Conservation (phyloP, 2,329 filamentous ascomycete species). For the Beauveria pseudobassiana region DNA sequence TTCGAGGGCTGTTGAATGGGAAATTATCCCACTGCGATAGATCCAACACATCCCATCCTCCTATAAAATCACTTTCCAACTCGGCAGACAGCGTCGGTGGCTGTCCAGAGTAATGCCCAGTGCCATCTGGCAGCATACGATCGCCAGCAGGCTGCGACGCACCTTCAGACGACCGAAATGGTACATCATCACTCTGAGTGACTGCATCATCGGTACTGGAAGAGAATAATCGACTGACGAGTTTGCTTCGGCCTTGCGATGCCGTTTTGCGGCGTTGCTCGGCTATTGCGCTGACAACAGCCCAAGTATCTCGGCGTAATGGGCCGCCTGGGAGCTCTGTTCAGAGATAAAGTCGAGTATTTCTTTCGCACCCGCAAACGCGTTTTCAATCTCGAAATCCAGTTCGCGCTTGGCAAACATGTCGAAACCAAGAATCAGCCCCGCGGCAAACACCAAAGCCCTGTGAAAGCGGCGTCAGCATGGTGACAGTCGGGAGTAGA, state of each 20-base stretch:
- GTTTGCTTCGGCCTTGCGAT: conserved; percentile 18
- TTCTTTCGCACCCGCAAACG: conserved; percentile 42
- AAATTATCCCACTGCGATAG: conserved; percentile 27
- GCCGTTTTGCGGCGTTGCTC: conserved; percentile 27
- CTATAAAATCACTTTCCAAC: conserved; percentile 8
- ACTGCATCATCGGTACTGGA: neutral
- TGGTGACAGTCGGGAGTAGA: neutral
- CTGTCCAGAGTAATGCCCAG: neutral
- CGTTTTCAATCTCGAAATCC: conserved; percentile 36
- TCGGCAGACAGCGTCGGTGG: neutral
- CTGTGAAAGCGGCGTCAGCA: conserved; percentile 21
- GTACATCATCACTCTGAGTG: neutral
- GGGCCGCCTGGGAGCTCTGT: conserved; percentile 47
- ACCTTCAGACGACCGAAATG: neutral
- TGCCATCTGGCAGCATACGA: neutral
- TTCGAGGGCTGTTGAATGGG: conserved; percentile 16
- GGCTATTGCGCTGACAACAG: conserved; percentile 36
- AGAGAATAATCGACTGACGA: conserved; percentile 22
- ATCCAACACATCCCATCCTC: conserved; percentile 23
- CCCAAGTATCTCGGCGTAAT: conserved; percentile 49
- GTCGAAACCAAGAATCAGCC: conserved; percentile 48
- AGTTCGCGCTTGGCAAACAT: conserved; percentile 42
- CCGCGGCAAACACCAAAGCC: conserved; percentile 48
- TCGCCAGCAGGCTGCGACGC: neutral
- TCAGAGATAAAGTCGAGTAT: conserved; percentile 40